Conservation (phyloP, 2,329 filamentous ascomycete genomes). For the Calonectria naviculata region DNA sequence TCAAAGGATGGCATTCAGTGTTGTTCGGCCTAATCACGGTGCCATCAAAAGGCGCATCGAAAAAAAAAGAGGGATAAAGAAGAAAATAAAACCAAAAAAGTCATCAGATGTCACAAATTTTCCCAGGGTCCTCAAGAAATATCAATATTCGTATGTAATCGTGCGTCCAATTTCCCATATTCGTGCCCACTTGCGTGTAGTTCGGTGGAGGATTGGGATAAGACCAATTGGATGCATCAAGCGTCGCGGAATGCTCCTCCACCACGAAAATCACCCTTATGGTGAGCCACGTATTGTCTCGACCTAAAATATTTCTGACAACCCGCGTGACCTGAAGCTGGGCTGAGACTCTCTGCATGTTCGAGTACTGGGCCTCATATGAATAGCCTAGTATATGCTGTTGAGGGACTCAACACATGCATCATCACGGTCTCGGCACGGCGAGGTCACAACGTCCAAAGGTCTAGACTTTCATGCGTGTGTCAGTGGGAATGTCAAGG, state of each 20-base stretch:
- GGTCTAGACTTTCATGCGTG: neutral
- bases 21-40: neutral
- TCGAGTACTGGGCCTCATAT: neutral
- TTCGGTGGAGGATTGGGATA: neutral
- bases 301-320: neutral
- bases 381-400: neutral
- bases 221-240: neutral
- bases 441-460: neutral
- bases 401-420: neutral
- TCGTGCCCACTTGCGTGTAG: neutral
- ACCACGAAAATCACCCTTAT: neutral
- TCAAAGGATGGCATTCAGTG: neutral
- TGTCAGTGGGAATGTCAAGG: neutral
- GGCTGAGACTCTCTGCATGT: neutral
- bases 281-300: neutral
- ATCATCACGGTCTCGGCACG: neutral
- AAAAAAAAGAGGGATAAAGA: neutral
- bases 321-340: neutral
- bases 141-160: neutral
- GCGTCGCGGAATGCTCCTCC: neutral
- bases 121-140: neutral
- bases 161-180: neutral
- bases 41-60: neutral
- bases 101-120: neutral
- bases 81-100: neutral